Percentiles rank a stretch among this genome's conserved stretches.
These are phyloP conservation scores for Fusarium sacchari DNA, from an alignment of 2,329 filamentous ascomycete species.

Conservation along the genomic window DNA sequence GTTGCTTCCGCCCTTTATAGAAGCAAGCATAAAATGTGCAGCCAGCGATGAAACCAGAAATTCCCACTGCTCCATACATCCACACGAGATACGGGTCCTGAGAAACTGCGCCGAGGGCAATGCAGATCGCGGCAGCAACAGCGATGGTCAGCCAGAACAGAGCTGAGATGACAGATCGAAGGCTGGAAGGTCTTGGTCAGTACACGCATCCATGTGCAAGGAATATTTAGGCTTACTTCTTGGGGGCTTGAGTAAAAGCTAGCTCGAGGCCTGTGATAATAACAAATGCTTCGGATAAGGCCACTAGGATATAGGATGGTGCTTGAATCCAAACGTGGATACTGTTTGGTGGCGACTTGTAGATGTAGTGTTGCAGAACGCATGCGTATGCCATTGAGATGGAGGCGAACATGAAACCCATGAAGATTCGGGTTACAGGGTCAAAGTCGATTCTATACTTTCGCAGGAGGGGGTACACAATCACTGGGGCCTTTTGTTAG, in stretches of 20 bases:
- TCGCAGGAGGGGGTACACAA: background rate
- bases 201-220: fast-evolving
- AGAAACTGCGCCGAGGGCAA: background rate
- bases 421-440: background rate
- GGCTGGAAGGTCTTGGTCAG: background rate
- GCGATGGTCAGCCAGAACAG: constrained; percentile 8
- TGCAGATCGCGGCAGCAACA: background rate
- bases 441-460: constrained; percentile 10
- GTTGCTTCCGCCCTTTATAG: background rate
- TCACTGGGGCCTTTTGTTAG: background rate
- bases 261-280: constrained; percentile 8
- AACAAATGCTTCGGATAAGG: background rate
- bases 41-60: background rate
- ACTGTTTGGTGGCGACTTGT: background rate
- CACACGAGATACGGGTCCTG: constrained; percentile 1
- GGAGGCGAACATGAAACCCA: constrained; percentile 5
- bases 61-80: constrained; percentile 9
- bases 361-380: background rate
- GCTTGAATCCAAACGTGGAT: constrained; percentile 8
- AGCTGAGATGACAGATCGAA: constrained; percentile 3
- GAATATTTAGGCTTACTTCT: background rate
- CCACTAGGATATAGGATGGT: background rate
- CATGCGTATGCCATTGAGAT: constrained; percentile 6
- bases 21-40: background rate
- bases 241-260: background rate